These are phyloP conservation scores for Candida maesae DNA, from an alignment of 805 yeast species.

Conservation along the genomic window DNA sequence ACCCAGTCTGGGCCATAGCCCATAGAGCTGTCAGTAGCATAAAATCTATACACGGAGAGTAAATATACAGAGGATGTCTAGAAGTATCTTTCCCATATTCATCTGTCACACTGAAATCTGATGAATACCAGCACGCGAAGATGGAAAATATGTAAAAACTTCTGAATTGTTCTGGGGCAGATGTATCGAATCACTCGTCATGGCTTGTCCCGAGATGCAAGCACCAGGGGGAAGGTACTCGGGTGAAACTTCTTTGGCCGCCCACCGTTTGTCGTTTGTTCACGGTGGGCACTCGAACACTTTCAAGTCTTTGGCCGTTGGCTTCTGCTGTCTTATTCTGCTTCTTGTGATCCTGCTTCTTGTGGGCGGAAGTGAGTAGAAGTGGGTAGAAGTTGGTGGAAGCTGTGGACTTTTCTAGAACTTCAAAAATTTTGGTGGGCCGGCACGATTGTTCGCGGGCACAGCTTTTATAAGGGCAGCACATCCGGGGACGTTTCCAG, in stretches of 20 bases:
- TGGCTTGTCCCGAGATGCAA: background rate
- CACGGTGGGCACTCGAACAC: constrained; percentile 16
- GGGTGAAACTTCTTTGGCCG: constrained; percentile 20
- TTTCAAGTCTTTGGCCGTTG: constrained; percentile 9
- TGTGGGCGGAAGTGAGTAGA: too few relatives aligned
- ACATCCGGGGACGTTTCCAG: too few relatives aligned
- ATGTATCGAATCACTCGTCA: constrained; percentile 46
- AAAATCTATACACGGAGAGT: background rate
- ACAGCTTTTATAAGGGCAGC: constrained; percentile 6
- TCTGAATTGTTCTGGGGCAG: constrained; percentile 58
- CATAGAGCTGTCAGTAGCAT: too few relatives aligned
- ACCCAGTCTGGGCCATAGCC: constrained; percentile 13
- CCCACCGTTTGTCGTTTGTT: constrained; percentile 5
- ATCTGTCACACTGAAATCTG: constrained; percentile 41
- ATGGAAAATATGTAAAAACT: constrained; percentile 79
- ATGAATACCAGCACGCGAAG: constrained; percentile 35
- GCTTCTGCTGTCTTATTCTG: background rate
- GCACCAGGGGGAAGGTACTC: constrained; percentile 2
- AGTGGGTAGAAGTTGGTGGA: constrained; percentile 1
- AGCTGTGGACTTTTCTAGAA: constrained; percentile 5
- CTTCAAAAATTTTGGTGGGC: constrained; percentile 1
- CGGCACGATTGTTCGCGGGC: constrained; percentile 3
- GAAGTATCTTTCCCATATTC: constrained; percentile 77
- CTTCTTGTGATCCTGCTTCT: background rate
- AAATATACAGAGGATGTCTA: constrained; percentile 49